phyloP scores from a whole-genome alignment of 2,329 filamentous ascomycete genomes.

The Colletotrichum truncatum region DNA sequence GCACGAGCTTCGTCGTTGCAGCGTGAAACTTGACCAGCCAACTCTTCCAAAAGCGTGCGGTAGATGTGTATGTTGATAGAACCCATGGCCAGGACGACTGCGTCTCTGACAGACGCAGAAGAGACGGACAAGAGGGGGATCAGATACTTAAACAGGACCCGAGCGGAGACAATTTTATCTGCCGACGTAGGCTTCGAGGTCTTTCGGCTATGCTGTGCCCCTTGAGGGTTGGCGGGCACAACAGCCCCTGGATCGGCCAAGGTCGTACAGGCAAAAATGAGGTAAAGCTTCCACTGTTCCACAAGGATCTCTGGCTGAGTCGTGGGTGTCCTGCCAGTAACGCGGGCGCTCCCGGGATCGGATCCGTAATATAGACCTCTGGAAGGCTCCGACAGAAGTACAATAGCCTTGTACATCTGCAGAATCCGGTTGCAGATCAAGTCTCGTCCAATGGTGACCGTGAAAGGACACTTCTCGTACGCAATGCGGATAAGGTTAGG shows the following conservation, averaged over 20 bases:
- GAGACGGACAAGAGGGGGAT: conserved; percentile 86
- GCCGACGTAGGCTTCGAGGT: conserved; percentile 76
- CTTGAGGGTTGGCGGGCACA: conserved; percentile 63
- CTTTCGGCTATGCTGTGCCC: conserved; percentile 82
- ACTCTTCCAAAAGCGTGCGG: conserved; percentile 85
- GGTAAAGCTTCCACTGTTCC: conserved; percentile 97
- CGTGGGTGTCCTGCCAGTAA: conserved; percentile 65
- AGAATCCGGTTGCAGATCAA: conserved; percentile 91
- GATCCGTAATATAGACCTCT: conserved; percentile 72
- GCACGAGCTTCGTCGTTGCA: conserved; percentile 91
- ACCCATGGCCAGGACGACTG: conserved; percentile 90
- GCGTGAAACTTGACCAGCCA: conserved; percentile 85
- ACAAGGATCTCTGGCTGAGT: conserved; percentile 87
- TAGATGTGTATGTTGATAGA: conserved; percentile 97
- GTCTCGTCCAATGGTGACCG: conserved; percentile 89
- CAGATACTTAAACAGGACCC: conserved; percentile 89
- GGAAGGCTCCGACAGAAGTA: conserved; percentile 78
- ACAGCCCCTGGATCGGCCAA: conserved; percentile 82
- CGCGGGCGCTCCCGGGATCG: conserved; percentile 63
- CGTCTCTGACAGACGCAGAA: conserved; percentile 84
- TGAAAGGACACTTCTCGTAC: conserved; percentile 90
- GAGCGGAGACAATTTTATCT: conserved; percentile 86
- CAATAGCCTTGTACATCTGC: conserved; percentile 90
- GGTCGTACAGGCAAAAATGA: conserved; percentile 97
- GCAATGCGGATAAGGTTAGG: conserved; percentile 92